Base-by-base conservation (phyloP, 1,284 basidiomycete species). In the Cutaneotrichosporon spelunceum region DNA sequence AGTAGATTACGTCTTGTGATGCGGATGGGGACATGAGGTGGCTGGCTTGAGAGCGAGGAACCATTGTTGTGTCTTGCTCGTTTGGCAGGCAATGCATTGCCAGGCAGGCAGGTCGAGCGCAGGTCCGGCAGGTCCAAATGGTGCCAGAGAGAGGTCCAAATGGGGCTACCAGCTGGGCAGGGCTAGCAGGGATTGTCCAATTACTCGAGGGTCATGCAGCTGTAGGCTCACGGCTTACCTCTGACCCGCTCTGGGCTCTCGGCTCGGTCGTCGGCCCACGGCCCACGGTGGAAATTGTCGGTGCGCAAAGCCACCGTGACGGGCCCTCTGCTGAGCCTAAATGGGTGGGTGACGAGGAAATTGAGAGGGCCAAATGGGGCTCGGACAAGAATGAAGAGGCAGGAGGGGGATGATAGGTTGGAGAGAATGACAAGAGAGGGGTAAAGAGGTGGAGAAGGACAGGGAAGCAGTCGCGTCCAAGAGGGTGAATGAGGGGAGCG, bases 1-100 rank as follows among this genome's bases (percentile, higher is more conserved):
- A 30, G 39, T 29, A 59, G 29, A 44, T 4, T 11, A 33, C 24
- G 30, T 60, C 59, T 10, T 50, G 21, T 7, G 54, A 56, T 26
- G 53, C 26, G 30, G 60, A 57, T 10, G 49, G 29, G 7, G 59
- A 53, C 24, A 61, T 47, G 36, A 61, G 26, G 26, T 56, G 49
- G 6, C 53, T 50, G 23, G 55, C 60, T 6, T 56, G 19, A 26
- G 54, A 54, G 36, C 36, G 53, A 39, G 53, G 53, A 23, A 54
- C 9, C 53, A 54, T 54, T n/a, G 36, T 34, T 29, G n/a, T 23
- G 13, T 19, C 23, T 45, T 21, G 23, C n/a, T n/a, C n/a, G n/a
- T n/a, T n/a, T n/a, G n/a, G n/a, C n/a, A n/a, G n/a, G n/a, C n/a
- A n/a, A n/a, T n/a, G n/a, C n/a, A n/a, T n/a, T n/a, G n/a, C n/a